Base-by-base conservation (phyloP, 2,329 filamentous ascomycete genomes). In the Trichoderma guizhouense region DNA sequence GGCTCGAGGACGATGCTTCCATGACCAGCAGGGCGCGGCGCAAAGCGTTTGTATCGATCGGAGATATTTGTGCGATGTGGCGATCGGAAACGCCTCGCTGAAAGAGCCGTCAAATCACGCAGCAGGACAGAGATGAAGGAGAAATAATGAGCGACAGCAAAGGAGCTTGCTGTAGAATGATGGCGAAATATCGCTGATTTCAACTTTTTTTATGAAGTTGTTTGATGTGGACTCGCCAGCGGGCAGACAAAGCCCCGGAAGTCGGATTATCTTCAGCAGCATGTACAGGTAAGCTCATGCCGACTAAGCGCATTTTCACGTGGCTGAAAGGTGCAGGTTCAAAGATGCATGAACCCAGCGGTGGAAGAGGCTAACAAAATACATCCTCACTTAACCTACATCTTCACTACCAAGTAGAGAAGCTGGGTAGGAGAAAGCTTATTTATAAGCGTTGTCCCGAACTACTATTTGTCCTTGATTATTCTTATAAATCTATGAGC, bases 1-100 rank as follows among this genome's bases (percentile, higher is more conserved):
- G 18, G 47, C 64, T 70, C 32, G 60, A 72, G 39, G 72, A 62
- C 51, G 69, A 74, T 36, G 72, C 71, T 72, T 73, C 75, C 75
- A 76, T 76, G 66, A 71, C 74, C 72, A 73, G 61, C 36, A 32
- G 12, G 60, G 18, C 15, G 64, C 55, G 24, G 68, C 64, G 58
- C 51, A 57, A 51, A 47, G 30, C 39, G 47, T 39, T 30, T 43
- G 24, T 39, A 32, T 28, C 47, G 15, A 28, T 24, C 1, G 11
- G 30, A 34, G 30, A 21, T 21, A 47, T 21, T 53, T 53, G n/a
- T 21, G 28, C 28, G 32, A 57, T n/a, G 14, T 14, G 28, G 28
- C 30, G 57, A 51, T 61, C 36, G 57, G 21, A 53, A 53, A 14
- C 57, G 28, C 39, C 30, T 53, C n/a, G 67, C 5, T 34, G 67